Base-by-base conservation (phyloP, 2,329 filamentous ascomycete species). In the Cercospora zeina region DNA sequence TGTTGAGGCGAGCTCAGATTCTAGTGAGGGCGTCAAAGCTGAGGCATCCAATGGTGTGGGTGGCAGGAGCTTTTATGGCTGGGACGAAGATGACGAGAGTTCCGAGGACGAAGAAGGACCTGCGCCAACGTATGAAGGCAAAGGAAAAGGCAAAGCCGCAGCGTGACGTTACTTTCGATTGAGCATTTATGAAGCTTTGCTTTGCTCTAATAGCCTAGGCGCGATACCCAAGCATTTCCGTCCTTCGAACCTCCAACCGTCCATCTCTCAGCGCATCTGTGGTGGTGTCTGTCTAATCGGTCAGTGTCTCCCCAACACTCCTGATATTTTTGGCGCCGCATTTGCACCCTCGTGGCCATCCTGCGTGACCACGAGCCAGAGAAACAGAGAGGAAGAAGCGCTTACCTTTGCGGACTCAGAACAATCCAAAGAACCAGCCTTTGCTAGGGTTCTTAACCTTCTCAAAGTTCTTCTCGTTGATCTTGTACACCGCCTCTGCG, bases 31-130 rank as follows among this genome's bases (percentile, higher is more conserved):
- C n/a, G 66, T 68, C 21, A 63, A 66, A 21, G 62, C 61, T 81
- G 11, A 78, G 78, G 30, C 81, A 45, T 65, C 75, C 2, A 56
- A 37, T 49, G 72, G 74, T 34, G 70, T 77, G 10, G 72, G 75
- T 4, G 53, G 71, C n/a, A 73, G 72, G 55, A 79, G 82, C 0
- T 90, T 92, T 71, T 89, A 88, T 69, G 89, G 89, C 0, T 93
- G 92, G 77, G 89, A 92, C 89, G 93, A 34, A 89, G 92, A 80
- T 19, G 78, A 77, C 30, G 78, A 80, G 11, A 24, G 27, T 30
- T 56, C 37, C 27, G 79, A 81, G 13, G 79, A 79, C 9, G 78
- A 79, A 16, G 76, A 77, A 4, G 76, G 77, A 3, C 36, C 59
- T 51, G 64, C 34, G n/a, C 30, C 55, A 7, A 37, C 53, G 4